Conservation (phyloP, 805 yeast species). For the Candida broadrunensis region DNA sequence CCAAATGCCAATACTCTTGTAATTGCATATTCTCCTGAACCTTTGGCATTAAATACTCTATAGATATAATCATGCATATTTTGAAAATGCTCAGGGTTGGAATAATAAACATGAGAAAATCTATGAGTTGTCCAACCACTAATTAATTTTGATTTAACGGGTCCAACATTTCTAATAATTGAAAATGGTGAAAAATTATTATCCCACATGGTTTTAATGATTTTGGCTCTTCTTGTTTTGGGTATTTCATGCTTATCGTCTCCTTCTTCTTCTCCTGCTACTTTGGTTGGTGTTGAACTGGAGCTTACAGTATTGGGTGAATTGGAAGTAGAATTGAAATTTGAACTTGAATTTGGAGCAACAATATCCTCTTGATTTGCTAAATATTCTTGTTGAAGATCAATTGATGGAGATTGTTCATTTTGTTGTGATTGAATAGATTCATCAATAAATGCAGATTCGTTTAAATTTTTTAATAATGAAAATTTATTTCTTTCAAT, state of each 20-base stretch:
- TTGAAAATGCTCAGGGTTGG: constrained; percentile 30
- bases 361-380: constrained; percentile 26
- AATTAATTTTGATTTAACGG: constrained; percentile 49
- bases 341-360: constrained; percentile 2
- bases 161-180: constrained; percentile 49
- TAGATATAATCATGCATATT: constrained; percentile 55
- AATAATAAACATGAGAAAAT: constrained; percentile 38
- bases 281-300: neutral
- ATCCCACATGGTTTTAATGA: constrained; percentile 49
- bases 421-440: constrained; percentile 13
- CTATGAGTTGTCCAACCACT: constrained; percentile 52
- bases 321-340: neutral
- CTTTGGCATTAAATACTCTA: constrained; percentile 50
- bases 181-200: constrained; percentile 54
- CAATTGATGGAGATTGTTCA: constrained; percentile 7
- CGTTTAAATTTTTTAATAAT: constrained; percentile 17
- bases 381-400: constrained; percentile 12
- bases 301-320: neutral
- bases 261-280: constrained; percentile 2
- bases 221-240: constrained; percentile 21
- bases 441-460: constrained; percentile 8
- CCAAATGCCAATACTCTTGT: constrained; percentile 60
- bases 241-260: constrained; percentile 8
- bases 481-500: constrained; percentile 35
- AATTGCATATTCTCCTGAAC: constrained; percentile 64